These are phyloP conservation scores for Lactarius psammicola DNA, from an alignment of 768 basidiomycete species.

Conservation along the genomic window DNA sequence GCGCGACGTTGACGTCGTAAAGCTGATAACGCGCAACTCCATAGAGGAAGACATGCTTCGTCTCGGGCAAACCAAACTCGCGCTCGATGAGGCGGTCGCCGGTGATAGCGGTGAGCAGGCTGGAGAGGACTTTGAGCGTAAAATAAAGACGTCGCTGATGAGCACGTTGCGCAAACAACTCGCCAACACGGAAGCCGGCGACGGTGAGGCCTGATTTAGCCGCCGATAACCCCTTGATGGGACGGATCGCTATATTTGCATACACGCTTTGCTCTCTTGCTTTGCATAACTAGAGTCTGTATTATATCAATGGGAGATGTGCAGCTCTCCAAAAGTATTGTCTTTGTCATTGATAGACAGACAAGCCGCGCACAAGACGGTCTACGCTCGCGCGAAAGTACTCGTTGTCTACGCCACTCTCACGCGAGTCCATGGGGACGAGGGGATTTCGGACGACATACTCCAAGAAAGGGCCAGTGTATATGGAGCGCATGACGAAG, in stretches of 20 bases:
- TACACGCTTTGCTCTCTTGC: slow-evolving; percentile 24
- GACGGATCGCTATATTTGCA: slow-evolving; percentile 13
- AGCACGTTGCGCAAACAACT: slow-evolving; percentile 76
- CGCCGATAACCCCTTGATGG: neutral
- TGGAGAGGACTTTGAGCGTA: slow-evolving; percentile 57
- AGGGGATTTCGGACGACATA: slow-evolving; percentile 93
- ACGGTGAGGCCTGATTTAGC: slow-evolving; percentile 3
- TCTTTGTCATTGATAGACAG: slow-evolving; percentile 42
- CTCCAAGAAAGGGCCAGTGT: slow-evolving; percentile 91
- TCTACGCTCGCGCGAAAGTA: slow-evolving; percentile 82
- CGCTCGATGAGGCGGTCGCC: slow-evolving; percentile 91
- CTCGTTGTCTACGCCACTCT: slow-evolving; percentile 89
- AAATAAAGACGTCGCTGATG: slow-evolving; percentile 86
- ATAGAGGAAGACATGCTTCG: slow-evolving; percentile 97
- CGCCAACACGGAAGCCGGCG: slow-evolving; percentile 9
- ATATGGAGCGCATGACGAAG: slow-evolving; percentile 81
- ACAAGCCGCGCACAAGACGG: slow-evolving; percentile 63
- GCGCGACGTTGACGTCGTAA: slow-evolving; percentile 90
- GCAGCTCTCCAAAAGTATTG: neutral
- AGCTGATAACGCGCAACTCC: slow-evolving; percentile 85
- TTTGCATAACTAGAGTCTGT: slow-evolving; percentile 26
- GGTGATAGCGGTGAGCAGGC: slow-evolving; percentile 61
- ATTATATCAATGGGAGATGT: slow-evolving; percentile 12
- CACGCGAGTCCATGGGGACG: slow-evolving; percentile 75
- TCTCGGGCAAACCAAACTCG: slow-evolving; percentile 86